phyloP scores from a whole-genome alignment of 306 rosid genomes.

The Mucuna pruriens region DNA sequence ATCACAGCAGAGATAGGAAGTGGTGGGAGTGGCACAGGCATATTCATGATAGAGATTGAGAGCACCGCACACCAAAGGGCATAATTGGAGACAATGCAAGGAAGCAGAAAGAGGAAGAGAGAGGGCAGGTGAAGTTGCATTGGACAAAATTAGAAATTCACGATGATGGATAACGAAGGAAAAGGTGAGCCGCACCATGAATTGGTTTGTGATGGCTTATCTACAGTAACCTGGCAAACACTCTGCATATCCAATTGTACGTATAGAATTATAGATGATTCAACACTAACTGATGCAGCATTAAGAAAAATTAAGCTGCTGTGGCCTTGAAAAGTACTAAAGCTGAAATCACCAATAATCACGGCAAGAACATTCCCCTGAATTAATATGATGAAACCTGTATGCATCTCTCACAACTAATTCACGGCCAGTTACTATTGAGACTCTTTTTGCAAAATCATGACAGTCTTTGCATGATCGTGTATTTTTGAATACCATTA shows the following conservation, averaged over 20 bases:
- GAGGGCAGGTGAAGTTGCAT: neutral
- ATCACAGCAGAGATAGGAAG: neutral
- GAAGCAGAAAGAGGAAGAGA: neutral
- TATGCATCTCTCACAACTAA: constrained; percentile 57
- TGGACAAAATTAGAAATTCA: neutral
- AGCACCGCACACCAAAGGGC: neutral
- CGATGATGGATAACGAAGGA: neutral
- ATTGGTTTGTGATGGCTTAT: neutral
- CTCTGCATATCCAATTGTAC: neutral
- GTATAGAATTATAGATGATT: neutral
- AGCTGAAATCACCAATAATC: constrained; percentile 56
- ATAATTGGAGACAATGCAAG: neutral
- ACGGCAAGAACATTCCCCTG: constrained; percentile 63
- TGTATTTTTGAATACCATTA: constrained; percentile 58
- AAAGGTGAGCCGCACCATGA: neutral
- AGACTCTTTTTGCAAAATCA: constrained; percentile 67
- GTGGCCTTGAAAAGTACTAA: neutral
- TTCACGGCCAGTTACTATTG: constrained; percentile 50
- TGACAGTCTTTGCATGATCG: constrained; percentile 67
- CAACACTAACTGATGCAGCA: neutral
- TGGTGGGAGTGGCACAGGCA: neutral
- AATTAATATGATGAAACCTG: constrained; percentile 62
- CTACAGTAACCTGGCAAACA: neutral
- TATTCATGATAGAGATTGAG: neutral
- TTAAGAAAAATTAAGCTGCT: neutral